Base-by-base conservation (phyloP, 2,329 filamentous ascomycete genomes). In the Fusarium bulbicola region DNA sequence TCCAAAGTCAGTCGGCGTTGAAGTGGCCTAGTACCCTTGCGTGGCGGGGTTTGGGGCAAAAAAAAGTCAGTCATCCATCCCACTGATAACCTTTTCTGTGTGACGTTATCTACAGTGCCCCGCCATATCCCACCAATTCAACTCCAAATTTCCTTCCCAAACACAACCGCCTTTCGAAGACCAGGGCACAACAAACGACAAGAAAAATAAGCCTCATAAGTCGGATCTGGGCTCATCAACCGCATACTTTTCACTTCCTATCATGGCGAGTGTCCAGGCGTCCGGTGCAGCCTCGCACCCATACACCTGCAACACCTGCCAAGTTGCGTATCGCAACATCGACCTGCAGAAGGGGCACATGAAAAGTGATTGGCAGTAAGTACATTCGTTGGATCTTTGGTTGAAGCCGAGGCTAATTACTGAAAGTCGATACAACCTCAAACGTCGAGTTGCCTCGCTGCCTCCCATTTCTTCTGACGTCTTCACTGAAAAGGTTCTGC, bases 291-390 rank as follows among this genome's bases (percentile, higher is more conserved):
- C 88, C 37, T 87, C 92, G 32, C 94, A 98, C 81, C 95, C 96
- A 4, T 99, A 95, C 85, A 98, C 95, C 63, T 99, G 96, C 90
- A 99, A 98, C 84, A 96, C 95, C 66, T 99, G 96, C 81, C 94
- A 97, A 82, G 95, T 99, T 77, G 96, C 95, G 59, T 99, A 98
- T 84, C 92, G 95, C 75, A 95, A 94, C 80, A 95, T 93, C 81
- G 95, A 98, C 80, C 88, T 97, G 63, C 96, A 99, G 85, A 92
- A 96, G 81, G 92, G 90, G 42, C 96, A 99, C 81, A 99, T 99
- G 96, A 95, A 96, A 82, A 96, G 92, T 77, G 96, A 99, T 85
- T 99, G 96, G 96, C 95, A 99, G 93, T 96, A 88, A 85, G 93
- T 91, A 10, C 8, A 32, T 20, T 15, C n/a, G 13, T 7, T 20